Percentiles rank a stretch among this genome's conserved stretches.
These are phyloP conservation scores for Liquidambar formosana DNA, from an alignment of 164 flowering plant species.

Conservation along the genomic window DNA sequence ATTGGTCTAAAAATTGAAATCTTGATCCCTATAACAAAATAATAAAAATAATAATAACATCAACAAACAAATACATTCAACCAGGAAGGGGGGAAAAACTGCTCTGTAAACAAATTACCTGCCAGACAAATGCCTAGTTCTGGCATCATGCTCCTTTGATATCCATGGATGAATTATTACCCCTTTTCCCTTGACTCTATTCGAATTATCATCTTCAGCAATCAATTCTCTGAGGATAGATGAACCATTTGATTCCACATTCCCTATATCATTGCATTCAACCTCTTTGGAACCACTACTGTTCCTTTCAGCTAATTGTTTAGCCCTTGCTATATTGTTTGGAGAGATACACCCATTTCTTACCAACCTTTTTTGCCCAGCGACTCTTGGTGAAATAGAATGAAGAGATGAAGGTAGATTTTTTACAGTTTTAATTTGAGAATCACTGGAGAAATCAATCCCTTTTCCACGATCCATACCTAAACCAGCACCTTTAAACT, in stretches of 20 bases:
- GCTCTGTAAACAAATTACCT: slow-evolving; percentile 33
- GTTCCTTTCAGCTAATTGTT: slow-evolving; percentile 28
- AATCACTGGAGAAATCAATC: slow-evolving; percentile 10
- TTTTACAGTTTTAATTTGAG: slow-evolving; percentile 11
- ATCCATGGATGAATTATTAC: slow-evolving; percentile 22
- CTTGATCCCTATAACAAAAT: no score
- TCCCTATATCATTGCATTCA: slow-evolving; percentile 15
- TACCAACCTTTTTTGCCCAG: slow-evolving; percentile 64
- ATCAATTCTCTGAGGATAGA: slow-evolving; percentile 28
- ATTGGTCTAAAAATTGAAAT: no score
- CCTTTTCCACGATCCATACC: slow-evolving; percentile 22
- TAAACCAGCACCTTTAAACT: slow-evolving; percentile 14
- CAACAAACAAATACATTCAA: neutral
- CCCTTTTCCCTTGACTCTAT: slow-evolving; percentile 55
- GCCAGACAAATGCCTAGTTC: slow-evolving; percentile 18
- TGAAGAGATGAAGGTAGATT: slow-evolving; percentile 5
- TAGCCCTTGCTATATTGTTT: slow-evolving; percentile 55
- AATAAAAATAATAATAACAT: neutral
- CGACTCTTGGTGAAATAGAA: slow-evolving; percentile 31
- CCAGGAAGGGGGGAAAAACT: neutral
- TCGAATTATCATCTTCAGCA: slow-evolving; percentile 32
- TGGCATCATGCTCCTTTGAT: slow-evolving; percentile 24
- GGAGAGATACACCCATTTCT: slow-evolving; percentile 92
- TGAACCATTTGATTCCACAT: slow-evolving; percentile 10
- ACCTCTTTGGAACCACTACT: slow-evolving; percentile 12